phyloP scores from a whole-genome alignment of 2,329 filamentous ascomycete genomes.

The Trichoderma sp. region DNA sequence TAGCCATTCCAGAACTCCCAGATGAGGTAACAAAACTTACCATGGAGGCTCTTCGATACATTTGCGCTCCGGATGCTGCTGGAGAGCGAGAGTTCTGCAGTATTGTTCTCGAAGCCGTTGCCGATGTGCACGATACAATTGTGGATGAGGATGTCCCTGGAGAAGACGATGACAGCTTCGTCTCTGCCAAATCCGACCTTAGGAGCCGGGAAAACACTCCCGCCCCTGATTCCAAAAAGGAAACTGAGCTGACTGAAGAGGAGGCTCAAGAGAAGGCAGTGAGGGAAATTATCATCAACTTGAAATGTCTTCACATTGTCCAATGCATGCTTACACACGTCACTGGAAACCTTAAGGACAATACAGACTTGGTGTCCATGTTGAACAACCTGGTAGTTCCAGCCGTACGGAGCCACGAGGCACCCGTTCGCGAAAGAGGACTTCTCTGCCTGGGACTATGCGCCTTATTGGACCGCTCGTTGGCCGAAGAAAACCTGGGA shows the following conservation, averaged over 20 bases:
- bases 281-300: slow-evolving; percentile 92
- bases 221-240: slow-evolving; percentile 46
- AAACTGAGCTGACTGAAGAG: slow-evolving; percentile 56
- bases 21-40: slow-evolving; percentile 91
- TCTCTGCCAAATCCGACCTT: slow-evolving; percentile 86
- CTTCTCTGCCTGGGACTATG: slow-evolving; percentile 88
- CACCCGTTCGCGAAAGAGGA: slow-evolving; percentile 87
- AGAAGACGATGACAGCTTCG: slow-evolving; percentile 73
- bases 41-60: slow-evolving; percentile 76
- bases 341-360: slow-evolving; percentile 81
- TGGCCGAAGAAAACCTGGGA: slow-evolving; percentile 87
- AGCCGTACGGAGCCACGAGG: slow-evolving; percentile 89
- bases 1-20: slow-evolving; percentile 84
- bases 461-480: slow-evolving; percentile 84
- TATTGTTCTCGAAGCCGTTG: slow-evolving; percentile 87
- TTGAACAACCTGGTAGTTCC: slow-evolving; percentile 96
- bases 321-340: slow-evolving; percentile 98
- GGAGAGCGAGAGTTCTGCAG: slow-evolving; percentile 83
- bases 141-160: slow-evolving; percentile 58
- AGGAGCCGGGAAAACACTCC: slow-evolving; percentile 67
- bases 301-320: slow-evolving; percentile 96
- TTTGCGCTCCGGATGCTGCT: slow-evolving; percentile 73
- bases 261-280: slow-evolving; percentile 75
- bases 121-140: slow-evolving; percentile 95
- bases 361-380: slow-evolving; percentile 93